Evolutionary conservation across 108 stramenopile genomes (phyloP).

Genomic region (Pseudonitzschia multiseries): DNA sequence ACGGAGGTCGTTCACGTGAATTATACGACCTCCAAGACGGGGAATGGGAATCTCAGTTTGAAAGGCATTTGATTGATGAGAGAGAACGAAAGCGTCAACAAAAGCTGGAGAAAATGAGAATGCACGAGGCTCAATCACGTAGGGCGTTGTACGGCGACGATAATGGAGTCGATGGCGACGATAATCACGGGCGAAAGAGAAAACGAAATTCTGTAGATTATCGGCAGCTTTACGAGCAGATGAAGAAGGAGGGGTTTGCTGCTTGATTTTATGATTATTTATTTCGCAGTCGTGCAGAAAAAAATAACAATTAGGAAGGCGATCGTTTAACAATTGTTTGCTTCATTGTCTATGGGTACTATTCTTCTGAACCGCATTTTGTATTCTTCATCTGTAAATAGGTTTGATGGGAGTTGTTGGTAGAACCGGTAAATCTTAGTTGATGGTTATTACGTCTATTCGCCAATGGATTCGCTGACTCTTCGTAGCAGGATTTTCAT

Average conservation of each 20-base stretch:
- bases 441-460: no score
- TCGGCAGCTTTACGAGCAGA: constrained; percentile 75
- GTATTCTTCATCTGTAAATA: no score
- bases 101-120: constrained; percentile 62
- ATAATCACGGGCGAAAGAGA: constrained; percentile 64
- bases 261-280: background rate
- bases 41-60: constrained; percentile 86
- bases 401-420: no score
- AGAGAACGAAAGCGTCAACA: constrained; percentile 82
- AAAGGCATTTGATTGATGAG: constrained; percentile 79
- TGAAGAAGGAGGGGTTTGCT: constrained; percentile 77
- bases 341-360: no score
- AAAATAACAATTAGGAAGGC: background rate
- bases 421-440: no score
- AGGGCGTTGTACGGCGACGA: constrained; percentile 29
- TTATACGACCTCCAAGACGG: constrained; percentile 68
- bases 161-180: constrained; percentile 46
- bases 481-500: no score
- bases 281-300: background rate
- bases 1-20: constrained; percentile 80
- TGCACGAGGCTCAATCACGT: constrained; percentile 28
- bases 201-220: constrained; percentile 84
- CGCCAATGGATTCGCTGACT: no score
- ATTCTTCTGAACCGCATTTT: no score
- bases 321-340: no score